These are phyloP conservation scores for Neurospora sp. DNA, from an alignment of 495 filamentous ascomycete genomes.

Conservation along the genomic window DNA sequence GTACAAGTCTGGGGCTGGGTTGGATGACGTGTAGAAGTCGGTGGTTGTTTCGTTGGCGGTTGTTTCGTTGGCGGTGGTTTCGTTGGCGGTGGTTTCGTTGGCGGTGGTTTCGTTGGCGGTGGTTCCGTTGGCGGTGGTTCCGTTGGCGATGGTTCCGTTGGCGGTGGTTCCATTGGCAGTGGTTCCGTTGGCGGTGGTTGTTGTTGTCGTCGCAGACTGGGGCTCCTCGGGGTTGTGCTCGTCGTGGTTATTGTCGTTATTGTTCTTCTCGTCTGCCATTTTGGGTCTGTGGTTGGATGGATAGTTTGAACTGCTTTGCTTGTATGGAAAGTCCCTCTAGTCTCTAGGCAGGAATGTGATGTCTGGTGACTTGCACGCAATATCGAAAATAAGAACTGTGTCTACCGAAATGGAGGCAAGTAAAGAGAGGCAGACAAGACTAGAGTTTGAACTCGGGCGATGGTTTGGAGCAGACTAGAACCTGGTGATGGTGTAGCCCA, in stretches of 20 bases:
- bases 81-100: neutral
- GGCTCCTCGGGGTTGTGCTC: neutral
- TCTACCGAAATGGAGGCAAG: neutral
- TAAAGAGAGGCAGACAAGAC: neutral
- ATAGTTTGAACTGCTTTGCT: neutral
- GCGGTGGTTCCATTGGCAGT: neutral
- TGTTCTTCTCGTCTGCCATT: neutral
- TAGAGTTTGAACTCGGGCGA: neutral
- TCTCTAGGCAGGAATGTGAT: neutral
- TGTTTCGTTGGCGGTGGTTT: neutral
- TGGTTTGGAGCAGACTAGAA: neutral
- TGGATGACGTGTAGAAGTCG: neutral
- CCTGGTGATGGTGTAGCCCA: neutral
- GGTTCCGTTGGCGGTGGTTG: neutral
- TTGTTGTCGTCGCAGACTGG: neutral
- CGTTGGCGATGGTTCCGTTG: neutral
- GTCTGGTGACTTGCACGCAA: neutral
- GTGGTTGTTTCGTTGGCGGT: neutral
- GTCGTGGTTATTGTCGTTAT: neutral
- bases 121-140: neutral
- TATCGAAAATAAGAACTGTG: neutral
- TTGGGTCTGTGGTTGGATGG: neutral
- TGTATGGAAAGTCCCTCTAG: neutral
- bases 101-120: neutral
- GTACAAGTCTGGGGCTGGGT: neutral